Conservation (phyloP, 1,284 basidiomycete species). For the Golubevia pallescens region DNA sequence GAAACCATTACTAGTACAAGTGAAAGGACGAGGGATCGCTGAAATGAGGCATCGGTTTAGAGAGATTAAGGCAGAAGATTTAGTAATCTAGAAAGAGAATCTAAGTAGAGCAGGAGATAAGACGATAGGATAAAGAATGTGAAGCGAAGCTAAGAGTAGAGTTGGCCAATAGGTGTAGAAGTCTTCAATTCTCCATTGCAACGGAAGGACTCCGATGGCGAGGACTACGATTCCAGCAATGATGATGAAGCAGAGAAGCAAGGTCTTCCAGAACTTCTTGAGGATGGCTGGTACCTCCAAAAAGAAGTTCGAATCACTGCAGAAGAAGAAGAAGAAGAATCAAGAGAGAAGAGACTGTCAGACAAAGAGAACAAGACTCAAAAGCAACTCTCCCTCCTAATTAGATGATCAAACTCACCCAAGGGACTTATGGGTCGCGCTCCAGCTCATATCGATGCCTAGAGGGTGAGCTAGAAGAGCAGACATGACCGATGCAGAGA, state of each 20-base stretch:
- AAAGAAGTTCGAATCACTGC: constrained; percentile 37
- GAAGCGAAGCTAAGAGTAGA: constrained; percentile 10
- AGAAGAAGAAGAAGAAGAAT: constrained; percentile 15
- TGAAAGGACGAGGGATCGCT: no score
- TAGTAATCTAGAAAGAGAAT: constrained; percentile 37
- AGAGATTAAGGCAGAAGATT: no score
- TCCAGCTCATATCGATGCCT: constrained; percentile 43
- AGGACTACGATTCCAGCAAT: constrained; percentile 11
- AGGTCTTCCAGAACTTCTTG: constrained; percentile 27
- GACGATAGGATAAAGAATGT: constrained; percentile 36
- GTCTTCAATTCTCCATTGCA: constrained; percentile 28
- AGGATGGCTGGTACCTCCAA: constrained; percentile 32
- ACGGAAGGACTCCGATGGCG: constrained; percentile 14
- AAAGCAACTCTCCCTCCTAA: not conserved
- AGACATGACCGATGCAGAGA: constrained; percentile 28
- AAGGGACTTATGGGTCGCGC: constrained; percentile 26
- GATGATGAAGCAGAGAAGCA: constrained; percentile 9
- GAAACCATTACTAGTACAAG: no score
- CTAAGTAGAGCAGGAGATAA: constrained; percentile 36
- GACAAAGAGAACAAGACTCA: no score
- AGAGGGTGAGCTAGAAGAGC: constrained; percentile 29
- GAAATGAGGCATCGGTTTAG: no score
- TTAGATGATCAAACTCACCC: not conserved
- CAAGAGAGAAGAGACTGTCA: no score
- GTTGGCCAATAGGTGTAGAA: constrained; percentile 18